A percentile compares a stretch with the other conserved stretches of the same genome.
Evolutionary conservation across 805 yeast genomes (phyloP).

Genomic region (Wickerhamiella occidentalis): DNA sequence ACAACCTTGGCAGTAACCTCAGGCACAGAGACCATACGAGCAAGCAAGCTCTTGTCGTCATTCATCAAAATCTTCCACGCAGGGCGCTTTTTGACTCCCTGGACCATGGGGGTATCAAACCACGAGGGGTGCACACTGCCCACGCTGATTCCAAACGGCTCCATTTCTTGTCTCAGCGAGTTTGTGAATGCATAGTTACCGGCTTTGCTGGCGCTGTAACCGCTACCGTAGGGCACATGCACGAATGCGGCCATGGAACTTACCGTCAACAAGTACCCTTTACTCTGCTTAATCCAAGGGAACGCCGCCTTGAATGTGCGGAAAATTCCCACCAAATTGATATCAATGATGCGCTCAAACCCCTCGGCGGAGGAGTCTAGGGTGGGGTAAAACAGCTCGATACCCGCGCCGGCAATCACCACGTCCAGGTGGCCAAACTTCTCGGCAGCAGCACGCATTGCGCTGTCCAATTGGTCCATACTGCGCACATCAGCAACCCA

Average conservation of each 20-base stretch:
- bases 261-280: constrained; percentile 10
- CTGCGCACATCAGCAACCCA: constrained; percentile 10
- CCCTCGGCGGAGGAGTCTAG: constrained; percentile 1
- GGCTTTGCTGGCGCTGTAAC: constrained; percentile 11
- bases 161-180: constrained; percentile 10
- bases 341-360: constrained; percentile 10
- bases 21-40: not conserved
- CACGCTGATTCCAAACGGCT: constrained; percentile 6
- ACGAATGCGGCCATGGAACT: constrained; percentile 12
- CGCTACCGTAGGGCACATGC: not conserved
- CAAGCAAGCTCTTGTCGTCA: constrained; percentile 1
- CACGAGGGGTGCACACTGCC: constrained; percentile 12
- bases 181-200: constrained; percentile 8
- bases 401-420: constrained; percentile 12
- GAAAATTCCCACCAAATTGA: constrained; percentile 10
- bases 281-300: constrained; percentile 10
- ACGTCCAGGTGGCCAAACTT: constrained; percentile 12
- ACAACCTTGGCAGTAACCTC: not conserved
- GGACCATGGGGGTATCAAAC: constrained; percentile 11
- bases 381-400: constrained; percentile 7
- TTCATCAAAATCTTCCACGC: constrained; percentile 7
- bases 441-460: constrained; percentile 5
- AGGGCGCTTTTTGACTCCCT: constrained; percentile 3
- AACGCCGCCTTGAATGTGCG: constrained; percentile 13
- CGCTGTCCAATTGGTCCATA: constrained; percentile 4